Percentiles rank a stretch among this genome's conserved stretches.
Conservation (phyloP, 306 rosid genomes). For the Quercus berberidifolia region DNA sequence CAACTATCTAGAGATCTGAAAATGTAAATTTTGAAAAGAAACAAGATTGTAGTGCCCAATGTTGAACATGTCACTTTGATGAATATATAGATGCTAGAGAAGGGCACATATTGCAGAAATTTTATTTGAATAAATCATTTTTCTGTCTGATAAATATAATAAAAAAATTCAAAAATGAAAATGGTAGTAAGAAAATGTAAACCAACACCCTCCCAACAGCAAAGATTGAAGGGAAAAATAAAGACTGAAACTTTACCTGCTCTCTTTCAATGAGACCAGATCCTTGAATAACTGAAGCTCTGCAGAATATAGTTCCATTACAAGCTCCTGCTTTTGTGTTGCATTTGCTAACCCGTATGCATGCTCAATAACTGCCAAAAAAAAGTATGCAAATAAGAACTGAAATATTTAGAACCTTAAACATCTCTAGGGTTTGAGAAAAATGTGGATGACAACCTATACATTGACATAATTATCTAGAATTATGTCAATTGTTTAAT, state of each 20-base stretch:
- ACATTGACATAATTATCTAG: background rate
- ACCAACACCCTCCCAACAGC: background rate
- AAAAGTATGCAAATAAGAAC: background rate
- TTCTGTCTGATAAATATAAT: background rate
- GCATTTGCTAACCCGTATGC: slow-evolving; percentile 77
- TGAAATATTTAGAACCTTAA: background rate
- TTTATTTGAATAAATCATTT: background rate
- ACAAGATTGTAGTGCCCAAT: background rate
- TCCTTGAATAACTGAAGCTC: slow-evolving; percentile 87
- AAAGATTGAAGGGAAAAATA: background rate
- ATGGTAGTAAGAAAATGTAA: background rate
- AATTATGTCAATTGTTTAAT: slow-evolving; percentile 2
- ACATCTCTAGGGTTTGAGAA: background rate
- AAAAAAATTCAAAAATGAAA: background rate
- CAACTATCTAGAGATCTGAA: background rate
- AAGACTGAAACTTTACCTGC: slow-evolving; percentile 55
- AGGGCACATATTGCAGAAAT: background rate
- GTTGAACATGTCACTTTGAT: background rate
- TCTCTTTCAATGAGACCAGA: slow-evolving; percentile 62
- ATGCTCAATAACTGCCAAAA: slow-evolving; percentile 73
- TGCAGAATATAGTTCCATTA: slow-evolving; percentile 69
- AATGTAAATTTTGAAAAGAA: background rate
- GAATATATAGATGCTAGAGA: background rate
- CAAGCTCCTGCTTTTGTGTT: slow-evolving; percentile 76
- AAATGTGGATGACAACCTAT: slow-evolving; percentile 4